A percentile compares a stretch with the other conserved stretches of the same genome.
Evolutionary conservation across 2,329 filamentous ascomycete genomes (phyloP).

Genomic region (Arthrobotrys entomopaga): DNA sequence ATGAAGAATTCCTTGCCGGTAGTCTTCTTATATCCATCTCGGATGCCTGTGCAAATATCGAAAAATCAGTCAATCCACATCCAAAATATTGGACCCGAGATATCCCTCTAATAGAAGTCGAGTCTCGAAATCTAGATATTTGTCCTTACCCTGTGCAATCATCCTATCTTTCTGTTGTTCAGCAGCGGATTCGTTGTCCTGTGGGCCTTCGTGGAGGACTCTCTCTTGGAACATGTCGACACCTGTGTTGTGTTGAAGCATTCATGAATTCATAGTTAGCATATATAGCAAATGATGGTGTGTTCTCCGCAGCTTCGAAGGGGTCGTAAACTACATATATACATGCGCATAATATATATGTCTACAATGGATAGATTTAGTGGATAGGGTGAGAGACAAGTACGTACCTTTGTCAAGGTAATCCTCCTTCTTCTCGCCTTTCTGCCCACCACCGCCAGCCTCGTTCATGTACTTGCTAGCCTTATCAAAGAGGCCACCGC

Average conservation of each 20-base stretch:
- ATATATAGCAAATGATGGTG: too few relatives aligned
- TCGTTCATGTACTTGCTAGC: constrained; percentile 67
- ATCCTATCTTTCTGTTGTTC: constrained; percentile 87
- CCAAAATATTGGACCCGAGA: neutral
- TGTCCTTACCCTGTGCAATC: constrained; percentile 70
- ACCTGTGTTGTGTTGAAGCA: constrained; percentile 64
- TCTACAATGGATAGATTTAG: too few relatives aligned
- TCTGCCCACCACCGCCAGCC: constrained; percentile 75
- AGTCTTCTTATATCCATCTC: constrained; percentile 74
- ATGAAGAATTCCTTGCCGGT: constrained; percentile 77
- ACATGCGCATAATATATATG: too few relatives aligned
- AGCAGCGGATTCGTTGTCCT: constrained; percentile 76
- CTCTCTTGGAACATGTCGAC: constrained; percentile 83
- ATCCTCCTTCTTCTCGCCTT: constrained; percentile 85
- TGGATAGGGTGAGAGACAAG: neutral
- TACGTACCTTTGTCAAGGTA: constrained; percentile 78
- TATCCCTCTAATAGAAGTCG: neutral
- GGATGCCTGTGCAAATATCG: constrained; percentile 65
- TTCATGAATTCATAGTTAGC: constrained; percentile 1
- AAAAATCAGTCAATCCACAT: neutral
- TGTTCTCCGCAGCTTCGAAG: too few relatives aligned
- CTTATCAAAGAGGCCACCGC: constrained; percentile 62
- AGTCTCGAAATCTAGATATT: neutral
- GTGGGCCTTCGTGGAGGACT: constrained; percentile 74
- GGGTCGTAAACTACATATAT: too few relatives aligned